These are phyloP conservation scores for Hemileia vastatrix DNA, from an alignment of 1,284 basidiomycete species.

Conservation along the genomic window DNA sequence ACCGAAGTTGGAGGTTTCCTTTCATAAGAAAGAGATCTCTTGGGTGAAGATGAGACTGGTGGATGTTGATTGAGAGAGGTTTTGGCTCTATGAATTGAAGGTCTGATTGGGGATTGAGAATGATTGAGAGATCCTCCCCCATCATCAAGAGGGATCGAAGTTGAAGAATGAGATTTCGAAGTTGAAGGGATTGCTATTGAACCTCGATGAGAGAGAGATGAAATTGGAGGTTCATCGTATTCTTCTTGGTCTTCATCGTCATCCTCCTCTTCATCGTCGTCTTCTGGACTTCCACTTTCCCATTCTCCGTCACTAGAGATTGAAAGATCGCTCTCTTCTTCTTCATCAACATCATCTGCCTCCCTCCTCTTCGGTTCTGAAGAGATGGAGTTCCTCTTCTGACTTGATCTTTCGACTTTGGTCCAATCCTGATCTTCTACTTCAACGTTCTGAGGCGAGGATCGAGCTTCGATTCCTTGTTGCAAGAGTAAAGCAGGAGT, in stretches of 20 bases:
- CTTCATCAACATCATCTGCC: constrained; percentile 3
- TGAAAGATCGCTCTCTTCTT: constrained; percentile 1
- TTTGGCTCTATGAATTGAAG: neutral
- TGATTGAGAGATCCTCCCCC: neutral
- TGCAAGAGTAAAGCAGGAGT: neutral
- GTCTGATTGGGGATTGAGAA: neutral
- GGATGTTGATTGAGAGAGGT: neutral
- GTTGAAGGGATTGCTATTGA: neutral
- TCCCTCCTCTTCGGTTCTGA: neutral
- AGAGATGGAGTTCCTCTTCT: neutral
- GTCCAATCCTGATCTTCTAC: neutral
- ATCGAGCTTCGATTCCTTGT: neutral
- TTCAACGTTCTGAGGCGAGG: neutral
- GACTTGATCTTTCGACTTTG: neutral
- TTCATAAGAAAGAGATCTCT: no score
- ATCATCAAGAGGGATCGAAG: neutral
- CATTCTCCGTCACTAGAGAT: neutral
- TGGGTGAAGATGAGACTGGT: neutral
- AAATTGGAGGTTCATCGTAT: neutral
- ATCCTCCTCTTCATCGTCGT: constrained; percentile 19
- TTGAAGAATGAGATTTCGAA: neutral
- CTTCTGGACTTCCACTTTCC: neutral
- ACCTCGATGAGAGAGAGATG: neutral
- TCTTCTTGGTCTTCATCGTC: constrained; percentile 9
- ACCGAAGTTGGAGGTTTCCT: constrained; percentile 53